Base-by-base conservation (phyloP, 768 basidiomycete species). In the Boletus rubroflammeus region DNA sequence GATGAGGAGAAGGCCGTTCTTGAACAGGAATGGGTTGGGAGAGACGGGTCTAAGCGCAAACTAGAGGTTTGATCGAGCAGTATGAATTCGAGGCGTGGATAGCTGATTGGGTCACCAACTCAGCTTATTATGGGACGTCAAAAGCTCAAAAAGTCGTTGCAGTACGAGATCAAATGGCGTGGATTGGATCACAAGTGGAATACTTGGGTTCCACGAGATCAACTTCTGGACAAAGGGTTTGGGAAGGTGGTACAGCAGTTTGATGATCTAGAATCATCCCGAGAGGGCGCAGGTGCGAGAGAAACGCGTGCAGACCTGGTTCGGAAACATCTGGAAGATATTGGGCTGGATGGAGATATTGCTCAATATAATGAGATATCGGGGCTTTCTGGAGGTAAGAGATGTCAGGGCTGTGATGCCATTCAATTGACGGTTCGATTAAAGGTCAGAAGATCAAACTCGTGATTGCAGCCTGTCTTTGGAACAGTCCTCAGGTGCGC, bases 351-450 rank as follows among this genome's bases (percentile, higher is more conserved):
- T 73, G 95, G 95, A 40, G 93, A 98, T 75, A 98, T 98, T 56
- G 95, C 95, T 11, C 93, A 97, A 72, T 98, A 98, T 74, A 96
- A 97, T 66, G 95, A 98, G 74, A 94, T 98, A 66, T 82, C 84
- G 34, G 95, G 96, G 36, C 76, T 98, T 42, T 95, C 92, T 17
- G 96, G 96, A 72, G 95, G 94, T 85, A 67, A 60, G 76, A 58
- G 17, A 38, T 53, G 47, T 13, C 56, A 21, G 49, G 42, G 38
- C 41, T 47, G 52, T 62, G 62, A 49, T 53, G 34, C 40, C 35
- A 54, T 25, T 54, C 42, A 41, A 50, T 29, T 62, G 51, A 58
- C 56, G 50, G 49, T 47, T 57, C 28, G 54, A 51, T n/a, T 48
- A 52, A 52, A 89, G 86, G 88, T 56, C 95, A 98, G 72, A 98